Conservation (phyloP, 2,329 filamentous ascomycete species). For the Knufia fluminis region DNA sequence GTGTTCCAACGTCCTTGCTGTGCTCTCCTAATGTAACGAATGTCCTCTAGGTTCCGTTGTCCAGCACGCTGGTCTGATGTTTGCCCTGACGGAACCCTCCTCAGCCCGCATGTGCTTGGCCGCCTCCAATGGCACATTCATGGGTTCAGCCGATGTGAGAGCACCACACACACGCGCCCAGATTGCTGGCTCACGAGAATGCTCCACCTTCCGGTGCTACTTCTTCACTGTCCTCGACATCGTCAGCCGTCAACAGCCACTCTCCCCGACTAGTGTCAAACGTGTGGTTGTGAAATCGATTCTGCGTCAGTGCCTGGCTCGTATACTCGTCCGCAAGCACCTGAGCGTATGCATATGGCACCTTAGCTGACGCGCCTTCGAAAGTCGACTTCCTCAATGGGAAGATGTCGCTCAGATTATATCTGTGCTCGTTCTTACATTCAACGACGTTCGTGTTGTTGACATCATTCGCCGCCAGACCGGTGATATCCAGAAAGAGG, state of each 20-base stretch:
- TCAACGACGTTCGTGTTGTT: constrained; percentile 54
- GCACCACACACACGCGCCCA: too few species aligned
- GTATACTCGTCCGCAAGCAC: constrained; percentile 34
- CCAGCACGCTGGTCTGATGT: too few species aligned
- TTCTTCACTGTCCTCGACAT: neutral
- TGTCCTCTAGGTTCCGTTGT: too few species aligned
- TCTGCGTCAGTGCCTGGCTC: constrained; percentile 27
- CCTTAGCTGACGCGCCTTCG: constrained; percentile 60
- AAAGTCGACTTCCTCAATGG: constrained; percentile 66
- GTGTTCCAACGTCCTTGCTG: too few species aligned
- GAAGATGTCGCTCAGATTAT: constrained; percentile 61
- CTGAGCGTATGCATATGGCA: constrained; percentile 46
- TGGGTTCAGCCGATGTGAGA: too few species aligned
- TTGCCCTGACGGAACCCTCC: too few species aligned
- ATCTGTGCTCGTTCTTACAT: constrained; percentile 73
- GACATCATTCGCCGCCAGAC: constrained; percentile 58
- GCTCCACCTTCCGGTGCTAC: neutral
- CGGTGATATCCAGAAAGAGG: constrained; percentile 77
- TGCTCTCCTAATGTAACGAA: too few species aligned
- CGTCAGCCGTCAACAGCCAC: constrained; percentile 3
- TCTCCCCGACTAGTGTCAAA: constrained; percentile 4
- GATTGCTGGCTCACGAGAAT: neutral
- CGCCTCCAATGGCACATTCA: too few species aligned
- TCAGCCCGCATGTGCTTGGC: too few species aligned
- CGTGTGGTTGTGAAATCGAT: constrained; percentile 11